phyloP scores from a whole-genome alignment of 306 rosid species.

The Trifolium repens region DNA sequence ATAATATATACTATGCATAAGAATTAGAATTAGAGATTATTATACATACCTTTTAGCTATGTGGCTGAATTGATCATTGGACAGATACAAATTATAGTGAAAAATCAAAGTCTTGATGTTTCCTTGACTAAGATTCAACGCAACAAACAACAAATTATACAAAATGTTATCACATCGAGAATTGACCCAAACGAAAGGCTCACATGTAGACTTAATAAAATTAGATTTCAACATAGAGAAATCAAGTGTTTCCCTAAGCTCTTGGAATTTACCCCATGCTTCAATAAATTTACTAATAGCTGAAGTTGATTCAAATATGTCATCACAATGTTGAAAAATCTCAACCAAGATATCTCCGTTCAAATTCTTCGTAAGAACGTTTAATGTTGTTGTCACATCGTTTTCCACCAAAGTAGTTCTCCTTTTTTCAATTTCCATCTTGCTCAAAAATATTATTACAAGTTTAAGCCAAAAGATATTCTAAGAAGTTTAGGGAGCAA shows the following conservation, averaged over 20 bases:
- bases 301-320: not conserved
- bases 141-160: not conserved
- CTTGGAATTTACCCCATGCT: not conserved
- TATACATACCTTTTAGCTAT: not conserved
- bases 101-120: slow-evolving; percentile 10
- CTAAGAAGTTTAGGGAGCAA: no score
- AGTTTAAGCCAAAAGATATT: no score
- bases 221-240: not conserved
- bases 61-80: not conserved
- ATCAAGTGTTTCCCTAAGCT: not conserved
- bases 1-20: no score
- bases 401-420: no score
- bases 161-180: not conserved
- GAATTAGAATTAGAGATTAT: no score
- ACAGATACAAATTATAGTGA: not conserved
- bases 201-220: not conserved
- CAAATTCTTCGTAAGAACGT: not conserved
- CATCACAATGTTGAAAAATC: not conserved
- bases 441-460: no score
- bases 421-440: no score
- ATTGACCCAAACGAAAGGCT: not conserved
- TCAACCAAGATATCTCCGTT: not conserved
- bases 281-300: not conserved
- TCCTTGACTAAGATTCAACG: not conserved
- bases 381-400: no score